Percentiles rank a stretch among this genome's conserved stretches.
These are phyloP conservation scores for Penicillium sp. DNA, from an alignment of 2,329 filamentous ascomycete genomes.

Conservation along the genomic window DNA sequence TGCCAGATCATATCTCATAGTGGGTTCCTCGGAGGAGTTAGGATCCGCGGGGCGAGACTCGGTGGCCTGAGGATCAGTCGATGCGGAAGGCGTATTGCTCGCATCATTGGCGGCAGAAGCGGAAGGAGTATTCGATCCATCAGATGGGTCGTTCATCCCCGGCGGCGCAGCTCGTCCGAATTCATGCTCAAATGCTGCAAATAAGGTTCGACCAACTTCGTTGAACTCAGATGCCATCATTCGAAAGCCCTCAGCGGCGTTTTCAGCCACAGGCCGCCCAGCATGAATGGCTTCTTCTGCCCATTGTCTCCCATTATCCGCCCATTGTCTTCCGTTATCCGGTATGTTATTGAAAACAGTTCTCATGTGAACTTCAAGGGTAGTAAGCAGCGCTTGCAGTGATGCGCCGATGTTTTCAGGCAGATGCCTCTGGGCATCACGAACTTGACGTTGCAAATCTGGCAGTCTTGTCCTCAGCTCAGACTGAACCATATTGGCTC, in stretches of 20 bases:
- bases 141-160: slow-evolving; percentile 6
- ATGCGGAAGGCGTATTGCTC: not conserved
- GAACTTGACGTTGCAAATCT: slow-evolving; percentile 39
- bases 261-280: slow-evolving; percentile 38
- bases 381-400: slow-evolving; percentile 36
- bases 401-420: slow-evolving; percentile 38
- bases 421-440: slow-evolving; percentile 35
- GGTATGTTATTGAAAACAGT: slow-evolving; percentile 40
- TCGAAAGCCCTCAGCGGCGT: slow-evolving; percentile 39
- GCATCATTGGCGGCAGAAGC: not conserved
- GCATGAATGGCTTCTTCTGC: slow-evolving; percentile 35
- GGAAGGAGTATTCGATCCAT: slow-evolving; percentile 2
- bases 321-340: slow-evolving; percentile 33
- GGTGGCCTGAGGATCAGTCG: not conserved
- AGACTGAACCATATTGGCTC: slow-evolving; percentile 36
- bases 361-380: slow-evolving; percentile 39
- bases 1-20: not conserved
- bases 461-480: slow-evolving; percentile 38
- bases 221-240: slow-evolving; percentile 43
- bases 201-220: slow-evolving; percentile 39
- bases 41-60: not conserved
- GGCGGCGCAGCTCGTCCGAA: slow-evolving; percentile 24
- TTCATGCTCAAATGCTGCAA: slow-evolving; percentile 38
- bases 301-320: slow-evolving; percentile 34
- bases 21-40: not conserved